These are phyloP conservation scores for Lactifluus hygrophoroides DNA, from an alignment of 768 basidiomycete genomes.

Conservation along the genomic window DNA sequence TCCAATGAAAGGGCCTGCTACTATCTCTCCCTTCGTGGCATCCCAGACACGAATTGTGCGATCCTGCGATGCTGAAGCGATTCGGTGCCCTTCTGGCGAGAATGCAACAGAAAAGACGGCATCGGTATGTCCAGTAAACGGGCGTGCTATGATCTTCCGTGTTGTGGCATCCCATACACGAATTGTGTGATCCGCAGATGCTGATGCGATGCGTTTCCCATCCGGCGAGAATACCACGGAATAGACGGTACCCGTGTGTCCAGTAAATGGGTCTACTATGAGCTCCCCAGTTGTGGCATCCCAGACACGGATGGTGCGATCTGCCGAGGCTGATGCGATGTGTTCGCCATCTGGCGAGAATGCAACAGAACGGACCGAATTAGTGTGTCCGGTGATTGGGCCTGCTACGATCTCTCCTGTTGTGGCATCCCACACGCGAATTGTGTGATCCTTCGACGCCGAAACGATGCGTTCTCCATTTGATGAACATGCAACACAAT, in stretches of 20 bases:
- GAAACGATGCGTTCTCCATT: background rate
- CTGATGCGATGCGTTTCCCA: background rate
- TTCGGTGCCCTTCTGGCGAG: no score
- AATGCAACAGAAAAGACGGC: no score
- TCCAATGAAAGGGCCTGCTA: no score
- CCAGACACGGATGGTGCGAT: background rate
- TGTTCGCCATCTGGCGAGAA: background rate
- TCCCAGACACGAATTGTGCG: background rate
- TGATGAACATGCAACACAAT: background rate
- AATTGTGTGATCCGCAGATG: no score
- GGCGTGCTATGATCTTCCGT: no score
- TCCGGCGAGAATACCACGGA: background rate
- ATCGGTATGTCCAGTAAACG: no score
- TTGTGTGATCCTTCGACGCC: background rate
- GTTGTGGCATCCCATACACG: no score
- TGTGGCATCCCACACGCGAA: no score
- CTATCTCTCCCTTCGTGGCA: background rate
- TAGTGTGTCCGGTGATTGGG: no score
- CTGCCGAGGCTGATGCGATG: background rate
- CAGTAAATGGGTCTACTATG: no score
- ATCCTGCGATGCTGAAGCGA: background rate
- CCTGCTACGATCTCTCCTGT: no score
- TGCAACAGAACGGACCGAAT: background rate
- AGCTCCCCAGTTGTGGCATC: no score
- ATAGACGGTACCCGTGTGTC: background rate